Evolutionary conservation across 176 grass and related monocot species (phyloP), one percentile per base, ranked within the genome.

Genomic region (sorghum (Sorghum bicolor)): DNA sequence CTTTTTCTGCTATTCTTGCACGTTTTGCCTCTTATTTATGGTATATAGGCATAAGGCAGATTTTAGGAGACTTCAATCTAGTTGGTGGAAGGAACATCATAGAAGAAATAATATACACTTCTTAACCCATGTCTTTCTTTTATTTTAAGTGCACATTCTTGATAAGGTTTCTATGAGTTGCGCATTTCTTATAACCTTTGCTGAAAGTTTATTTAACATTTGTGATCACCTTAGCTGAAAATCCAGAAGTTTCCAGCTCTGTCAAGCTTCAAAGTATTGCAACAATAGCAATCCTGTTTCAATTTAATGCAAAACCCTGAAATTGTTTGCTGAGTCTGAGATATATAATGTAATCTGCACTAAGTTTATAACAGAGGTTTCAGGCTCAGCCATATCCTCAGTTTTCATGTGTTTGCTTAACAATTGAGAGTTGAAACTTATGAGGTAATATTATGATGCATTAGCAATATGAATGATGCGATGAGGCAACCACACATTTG

Each of bases 381-480:
- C 45, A 30, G 65, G 16, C 39, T 32, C 37, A 47, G 5, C 26
- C 45, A 71, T 72, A 20, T 67, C 53, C 62, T 84, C 28, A 40
- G 14, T 84, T 67, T 24, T 80, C 36, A 67, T 75, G 57, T 86
- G 55, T 86, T 83, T 66, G 19, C 50, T 71, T 77, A 65, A 34
- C 22, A 52, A 57, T 52, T 31, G 33, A 66, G 41, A 72, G 10
- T 64, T 64, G 13, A 48, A 55, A 50, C 15, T 82, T 77, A 16
- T 53, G 8, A 14, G 26, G 20, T 82, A 87, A 77, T 32, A 22
- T 62, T 62, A 68, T 9, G 45, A 67, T 20, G 28, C 11, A n/a
- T 77, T 43, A 80, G 17, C 26, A 79, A n/a, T 74, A 79, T 58
- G 57, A 9, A 33, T 80, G 20, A 8, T 67, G 22, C 2, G 19